phyloP scores from a whole-genome alignment of 148 eudicot species.

The Chenopodium album region DNA sequence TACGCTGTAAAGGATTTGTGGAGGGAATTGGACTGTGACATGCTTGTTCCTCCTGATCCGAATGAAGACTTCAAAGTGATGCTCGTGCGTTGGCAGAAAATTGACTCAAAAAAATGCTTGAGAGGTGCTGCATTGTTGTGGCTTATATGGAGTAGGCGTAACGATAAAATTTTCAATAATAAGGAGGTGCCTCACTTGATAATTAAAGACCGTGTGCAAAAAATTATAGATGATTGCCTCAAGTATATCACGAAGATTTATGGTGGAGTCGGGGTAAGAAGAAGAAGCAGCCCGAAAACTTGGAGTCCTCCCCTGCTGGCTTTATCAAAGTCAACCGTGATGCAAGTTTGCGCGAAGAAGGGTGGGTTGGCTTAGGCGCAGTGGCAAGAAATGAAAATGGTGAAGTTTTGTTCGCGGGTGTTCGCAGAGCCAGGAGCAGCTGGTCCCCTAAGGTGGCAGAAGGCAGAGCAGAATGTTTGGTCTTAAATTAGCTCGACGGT shows the following conservation, averaged over 20 bases:
- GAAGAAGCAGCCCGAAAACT: neutral
- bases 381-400: neutral
- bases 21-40: neutral
- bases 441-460: neutral
- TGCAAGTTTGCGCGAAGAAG: neutral
- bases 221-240: too few relatives aligned
- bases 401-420: neutral
- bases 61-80: too few relatives aligned
- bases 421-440: neutral
- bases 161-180: too few relatives aligned
- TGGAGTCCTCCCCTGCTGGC: neutral
- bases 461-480: neutral
- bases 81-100: too few relatives aligned
- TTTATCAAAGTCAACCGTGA: neutral
- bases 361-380: neutral
- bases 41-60: neutral
- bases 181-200: too few relatives aligned
- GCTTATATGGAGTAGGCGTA: too few relatives aligned
- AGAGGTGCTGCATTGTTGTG: too few relatives aligned
- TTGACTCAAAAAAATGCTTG: too few relatives aligned
- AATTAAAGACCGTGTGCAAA: too few relatives aligned
- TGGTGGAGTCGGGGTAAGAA: neutral
- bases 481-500: neutral
- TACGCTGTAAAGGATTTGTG: neutral
- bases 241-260: too few relatives aligned